phyloP scores from a whole-genome alignment of 139 green algal genomes.

The Nannochloris sp. region DNA sequence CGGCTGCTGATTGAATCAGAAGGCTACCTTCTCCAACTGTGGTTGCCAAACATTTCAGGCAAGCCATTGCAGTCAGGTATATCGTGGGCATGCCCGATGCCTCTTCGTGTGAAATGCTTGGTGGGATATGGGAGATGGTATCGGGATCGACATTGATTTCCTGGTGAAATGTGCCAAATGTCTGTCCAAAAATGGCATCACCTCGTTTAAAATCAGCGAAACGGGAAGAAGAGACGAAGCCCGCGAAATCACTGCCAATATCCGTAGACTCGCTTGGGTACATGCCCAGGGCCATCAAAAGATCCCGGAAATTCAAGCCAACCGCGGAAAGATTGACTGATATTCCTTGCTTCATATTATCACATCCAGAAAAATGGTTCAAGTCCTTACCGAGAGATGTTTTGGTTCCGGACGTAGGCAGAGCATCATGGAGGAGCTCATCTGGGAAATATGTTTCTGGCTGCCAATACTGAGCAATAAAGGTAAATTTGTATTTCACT shows the following conservation, averaged over 20 bases:
- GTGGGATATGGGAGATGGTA: constrained; percentile 7
- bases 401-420: no score
- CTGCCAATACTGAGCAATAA: no score
- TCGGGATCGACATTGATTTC: constrained; percentile 37
- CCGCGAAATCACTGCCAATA: constrained; percentile 39
- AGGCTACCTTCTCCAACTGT: background rate
- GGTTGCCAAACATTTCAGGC: background rate
- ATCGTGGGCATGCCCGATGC: constrained; percentile 63
- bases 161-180: constrained; percentile 49
- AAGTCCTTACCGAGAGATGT: no score
- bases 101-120: constrained; percentile 25
- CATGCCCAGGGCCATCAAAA: constrained; percentile 48
- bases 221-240: constrained; percentile 17
- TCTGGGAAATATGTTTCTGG: no score
- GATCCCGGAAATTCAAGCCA: constrained; percentile 45
- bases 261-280: constrained; percentile 34
- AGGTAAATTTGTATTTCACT: no score
- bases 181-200: constrained; percentile 62
- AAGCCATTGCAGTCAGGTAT: constrained; percentile 51
- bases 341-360: background rate
- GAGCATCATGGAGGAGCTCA: no score
- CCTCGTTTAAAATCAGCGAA: constrained; percentile 15
- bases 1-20: constrained; percentile 19
- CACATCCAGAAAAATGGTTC: no score
- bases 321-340: constrained; percentile 30